Evolutionary conservation across 768 basidiomycete species (phyloP).

Genomic region (Leccinellum luteum): DNA sequence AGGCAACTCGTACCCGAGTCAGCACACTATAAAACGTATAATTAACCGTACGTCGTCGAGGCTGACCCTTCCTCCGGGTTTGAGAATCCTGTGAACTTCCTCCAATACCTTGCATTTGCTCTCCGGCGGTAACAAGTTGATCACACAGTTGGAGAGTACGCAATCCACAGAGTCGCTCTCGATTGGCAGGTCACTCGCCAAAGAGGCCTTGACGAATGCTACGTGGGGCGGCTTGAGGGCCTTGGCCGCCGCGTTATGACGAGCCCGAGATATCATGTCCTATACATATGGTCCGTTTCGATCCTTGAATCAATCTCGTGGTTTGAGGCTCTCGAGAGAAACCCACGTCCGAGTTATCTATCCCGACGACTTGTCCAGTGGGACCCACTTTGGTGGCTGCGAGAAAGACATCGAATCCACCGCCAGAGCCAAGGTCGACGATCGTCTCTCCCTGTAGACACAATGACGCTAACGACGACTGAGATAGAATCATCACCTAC

Average conservation of each 20-base stretch:
- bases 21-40: not conserved
- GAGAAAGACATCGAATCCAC: constrained; percentile 54
- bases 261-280: constrained; percentile 52
- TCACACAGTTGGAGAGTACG: constrained; percentile 56
- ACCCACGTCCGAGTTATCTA: constrained; percentile 50
- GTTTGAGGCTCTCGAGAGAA: not conserved
- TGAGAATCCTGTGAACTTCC: constrained; percentile 50
- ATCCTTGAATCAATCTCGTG: not conserved
- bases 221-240: constrained; percentile 47
- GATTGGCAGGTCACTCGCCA: constrained; percentile 48
- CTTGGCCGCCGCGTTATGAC: constrained; percentile 41
- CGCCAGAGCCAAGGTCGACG: constrained; percentile 57
- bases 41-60: constrained; percentile 46
- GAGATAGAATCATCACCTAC: constrained; percentile 24
- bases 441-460: constrained; percentile 50
- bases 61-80: constrained; percentile 53
- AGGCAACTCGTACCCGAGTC: not conserved
- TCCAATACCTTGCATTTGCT: constrained; percentile 43
- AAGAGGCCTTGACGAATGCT: constrained; percentile 43
- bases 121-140: constrained; percentile 45
- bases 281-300: constrained; percentile 17
- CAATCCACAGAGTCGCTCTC: constrained; percentile 49
- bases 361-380: constrained; percentile 48
- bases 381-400: constrained; percentile 50
- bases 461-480: not conserved